Conservation (phyloP, 2,329 filamentous ascomycete species). For the Claviceps sorghi region DNA sequence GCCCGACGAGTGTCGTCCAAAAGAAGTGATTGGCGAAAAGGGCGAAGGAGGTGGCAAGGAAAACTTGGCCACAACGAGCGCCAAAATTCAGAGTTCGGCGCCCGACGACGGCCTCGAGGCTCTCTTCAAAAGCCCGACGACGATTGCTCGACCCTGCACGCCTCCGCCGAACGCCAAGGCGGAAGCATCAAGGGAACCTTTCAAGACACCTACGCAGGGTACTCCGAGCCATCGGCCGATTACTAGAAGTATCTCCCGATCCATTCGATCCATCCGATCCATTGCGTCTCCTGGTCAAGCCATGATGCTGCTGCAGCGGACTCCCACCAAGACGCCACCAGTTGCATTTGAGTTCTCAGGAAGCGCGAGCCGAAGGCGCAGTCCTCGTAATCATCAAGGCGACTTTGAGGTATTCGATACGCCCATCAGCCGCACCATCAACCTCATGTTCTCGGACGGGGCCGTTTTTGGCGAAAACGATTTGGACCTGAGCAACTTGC, state of each 20-base stretch:
- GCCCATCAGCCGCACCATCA: slow-evolving; percentile 48
- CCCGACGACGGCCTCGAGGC: slow-evolving; percentile 45
- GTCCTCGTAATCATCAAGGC: slow-evolving; percentile 25
- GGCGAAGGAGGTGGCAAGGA: slow-evolving; percentile 24
- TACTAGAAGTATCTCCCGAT: slow-evolving; percentile 45
- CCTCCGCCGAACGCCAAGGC: slow-evolving; percentile 33
- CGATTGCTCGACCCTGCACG: slow-evolving; percentile 31
- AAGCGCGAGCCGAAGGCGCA: slow-evolving; percentile 26
- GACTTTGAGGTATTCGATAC: slow-evolving; percentile 32
- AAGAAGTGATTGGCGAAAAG: slow-evolving; percentile 6
- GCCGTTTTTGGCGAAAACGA: slow-evolving; percentile 30
- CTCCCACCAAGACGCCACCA: slow-evolving; percentile 32
- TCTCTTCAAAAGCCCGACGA: slow-evolving; percentile 49
- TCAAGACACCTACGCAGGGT: slow-evolving; percentile 50
- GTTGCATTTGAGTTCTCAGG: slow-evolving; percentile 12
- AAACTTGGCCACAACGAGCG: slow-evolving; percentile 20
- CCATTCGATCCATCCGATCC: slow-evolving; percentile 33
- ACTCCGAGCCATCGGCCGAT: slow-evolving; percentile 46
- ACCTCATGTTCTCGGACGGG: slow-evolving; percentile 46
- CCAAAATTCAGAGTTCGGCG: slow-evolving; percentile 12
- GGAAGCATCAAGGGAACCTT: slow-evolving; percentile 25
- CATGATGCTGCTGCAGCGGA: slow-evolving; percentile 28
- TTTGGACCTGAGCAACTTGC: slow-evolving; percentile 28
- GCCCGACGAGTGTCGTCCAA: slow-evolving; percentile 19
- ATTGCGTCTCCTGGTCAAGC: slow-evolving; percentile 30